Percentiles rank a stretch among this genome's conserved stretches.
phyloP scores from a whole-genome alignment of 2,329 filamentous ascomycete genomes.

The Penicillium occitanis region DNA sequence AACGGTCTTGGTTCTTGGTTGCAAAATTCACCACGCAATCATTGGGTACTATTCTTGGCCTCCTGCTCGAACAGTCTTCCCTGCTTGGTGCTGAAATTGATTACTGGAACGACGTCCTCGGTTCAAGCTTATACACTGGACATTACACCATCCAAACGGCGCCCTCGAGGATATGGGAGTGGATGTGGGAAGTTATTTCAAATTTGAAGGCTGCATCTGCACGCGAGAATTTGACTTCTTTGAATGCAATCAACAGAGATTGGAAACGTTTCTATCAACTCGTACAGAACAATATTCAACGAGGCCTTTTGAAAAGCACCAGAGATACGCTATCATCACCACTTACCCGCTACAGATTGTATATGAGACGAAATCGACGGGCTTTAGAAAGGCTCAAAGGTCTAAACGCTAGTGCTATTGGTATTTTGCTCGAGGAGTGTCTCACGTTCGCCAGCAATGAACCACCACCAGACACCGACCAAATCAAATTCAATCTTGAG shows the following conservation, averaged over 20 bases:
- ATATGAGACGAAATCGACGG: conserved; percentile 15
- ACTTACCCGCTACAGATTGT: conserved; percentile 9
- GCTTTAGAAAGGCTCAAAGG: conserved; percentile 8
- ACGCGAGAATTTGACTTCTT: background rate
- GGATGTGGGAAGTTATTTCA: background rate
- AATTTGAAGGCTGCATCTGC: conserved; percentile 3
- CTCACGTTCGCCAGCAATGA: conserved; percentile 16
- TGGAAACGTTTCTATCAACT: conserved; percentile 20
- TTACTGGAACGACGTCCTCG: conserved; percentile 19
- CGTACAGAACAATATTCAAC: conserved; percentile 16
- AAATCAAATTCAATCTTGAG: conserved; percentile 3
- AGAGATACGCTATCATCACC: conserved; percentile 17
- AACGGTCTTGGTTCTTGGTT: conserved; percentile 18
- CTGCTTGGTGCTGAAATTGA: conserved; percentile 16
- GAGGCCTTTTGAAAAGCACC: background rate
- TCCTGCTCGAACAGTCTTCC: conserved; percentile 15
- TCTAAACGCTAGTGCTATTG: conserved; percentile 19
- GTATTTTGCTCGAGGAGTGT: conserved; percentile 21
- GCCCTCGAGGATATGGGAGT: conserved; percentile 8
- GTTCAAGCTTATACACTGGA: conserved; percentile 16
- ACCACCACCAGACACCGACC: background rate
- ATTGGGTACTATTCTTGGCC: conserved; percentile 11
- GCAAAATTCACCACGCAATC: conserved; percentile 17
- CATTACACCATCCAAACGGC: conserved; percentile 19
- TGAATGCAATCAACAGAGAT: background rate